These are phyloP conservation scores for Plantago rigida DNA, from an alignment of 305 asterid species.

Conservation along the genomic window DNA sequence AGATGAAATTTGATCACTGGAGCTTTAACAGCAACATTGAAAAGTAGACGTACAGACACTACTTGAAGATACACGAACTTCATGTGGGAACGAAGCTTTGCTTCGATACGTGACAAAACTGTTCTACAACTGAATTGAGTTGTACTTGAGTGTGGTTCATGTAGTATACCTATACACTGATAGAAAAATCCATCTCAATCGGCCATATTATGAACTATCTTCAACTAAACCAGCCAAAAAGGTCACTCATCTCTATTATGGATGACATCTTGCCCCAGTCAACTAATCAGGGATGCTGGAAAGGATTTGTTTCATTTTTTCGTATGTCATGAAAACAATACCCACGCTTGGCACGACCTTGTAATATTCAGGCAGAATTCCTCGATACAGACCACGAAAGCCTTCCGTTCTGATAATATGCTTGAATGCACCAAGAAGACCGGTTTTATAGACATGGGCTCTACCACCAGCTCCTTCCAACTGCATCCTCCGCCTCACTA, in stretches of 20 bases:
- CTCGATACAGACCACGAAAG: constrained; percentile 57
- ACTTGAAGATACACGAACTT: background rate
- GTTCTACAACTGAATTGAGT: background rate
- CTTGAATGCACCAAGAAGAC: constrained; percentile 50
- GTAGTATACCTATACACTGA: background rate
- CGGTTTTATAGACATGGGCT: constrained; percentile 53
- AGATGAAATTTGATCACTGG: background rate
- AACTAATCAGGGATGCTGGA: constrained; percentile 38
- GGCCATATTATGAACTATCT: background rate
- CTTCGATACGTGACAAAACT: background rate
- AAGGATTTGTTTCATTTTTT: constrained; percentile 61
- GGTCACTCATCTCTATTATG: background rate
- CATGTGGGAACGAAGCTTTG: background rate
- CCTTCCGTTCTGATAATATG: constrained; percentile 56
- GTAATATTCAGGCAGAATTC: constrained; percentile 76
- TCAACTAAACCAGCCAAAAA: background rate
- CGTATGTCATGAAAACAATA: constrained; percentile 76
- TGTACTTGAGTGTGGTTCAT: constrained; percentile 1
- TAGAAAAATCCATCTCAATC: background rate
- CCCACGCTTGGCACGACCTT: constrained; percentile 77
- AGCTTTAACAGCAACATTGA: background rate
- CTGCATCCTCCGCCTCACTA: constrained; percentile 76
- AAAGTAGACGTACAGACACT: too few species aligned
- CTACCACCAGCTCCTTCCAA: constrained; percentile 86
- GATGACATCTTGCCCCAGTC: constrained; percentile 5